A percentile compares a stretch with the other conserved stretches of the same genome.
Evolutionary conservation across 345 rosid species (phyloP).

Genomic region (Psidium friedrichsthalianum): DNA sequence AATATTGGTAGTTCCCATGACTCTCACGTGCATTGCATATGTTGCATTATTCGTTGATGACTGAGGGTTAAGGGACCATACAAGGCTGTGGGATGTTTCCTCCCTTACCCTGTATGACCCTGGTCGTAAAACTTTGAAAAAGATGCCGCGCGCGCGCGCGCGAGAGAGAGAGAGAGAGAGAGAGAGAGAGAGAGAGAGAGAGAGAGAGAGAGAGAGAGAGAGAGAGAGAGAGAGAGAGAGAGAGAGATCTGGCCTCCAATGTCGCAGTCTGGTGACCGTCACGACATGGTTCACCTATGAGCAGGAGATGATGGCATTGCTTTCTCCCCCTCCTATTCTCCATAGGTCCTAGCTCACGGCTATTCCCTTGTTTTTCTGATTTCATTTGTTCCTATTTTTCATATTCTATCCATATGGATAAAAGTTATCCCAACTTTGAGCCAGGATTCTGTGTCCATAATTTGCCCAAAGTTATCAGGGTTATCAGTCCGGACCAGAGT

Average conservation of each 20-base stretch:
- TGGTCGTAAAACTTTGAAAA: neutral
- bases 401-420: neutral
- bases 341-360: neutral
- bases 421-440: neutral
- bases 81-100: neutral
- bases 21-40: neutral
- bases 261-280: neutral
- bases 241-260: neutral
- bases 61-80: neutral
- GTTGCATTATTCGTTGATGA: neutral
- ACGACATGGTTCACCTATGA: neutral
- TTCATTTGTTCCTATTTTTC: neutral
- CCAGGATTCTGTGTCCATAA: neutral
- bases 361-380: neutral
- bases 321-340: neutral
- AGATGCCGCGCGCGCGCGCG: too few relatives aligned
- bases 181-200: neutral
- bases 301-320: neutral
- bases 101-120: neutral
- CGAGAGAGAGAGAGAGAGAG: neutral
- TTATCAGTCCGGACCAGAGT: neutral
- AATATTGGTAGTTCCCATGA: neutral
- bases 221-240: neutral
- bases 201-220: neutral
- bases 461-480: neutral